Percentiles rank a stretch among this genome's conserved stretches.
phyloP scores from a whole-genome alignment of 306 rosid species.

The Gynostemma pentaphyllum region DNA sequence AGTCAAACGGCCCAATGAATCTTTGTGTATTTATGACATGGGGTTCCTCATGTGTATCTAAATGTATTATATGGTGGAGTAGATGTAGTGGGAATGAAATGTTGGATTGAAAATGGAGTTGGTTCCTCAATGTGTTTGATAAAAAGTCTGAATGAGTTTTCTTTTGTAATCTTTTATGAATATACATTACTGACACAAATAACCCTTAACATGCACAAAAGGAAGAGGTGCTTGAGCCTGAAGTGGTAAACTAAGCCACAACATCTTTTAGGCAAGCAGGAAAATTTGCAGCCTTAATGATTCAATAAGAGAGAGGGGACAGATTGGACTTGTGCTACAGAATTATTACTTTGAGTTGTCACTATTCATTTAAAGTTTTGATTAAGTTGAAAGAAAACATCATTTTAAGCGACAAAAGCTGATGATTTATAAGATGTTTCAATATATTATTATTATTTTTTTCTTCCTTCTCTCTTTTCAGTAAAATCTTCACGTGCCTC shows the following conservation, averaged over 20 bases:
- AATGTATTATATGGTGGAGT: neutral
- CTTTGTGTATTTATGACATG: neutral
- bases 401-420: conserved; percentile 19
- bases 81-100: neutral
- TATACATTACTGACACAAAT: conserved; percentile 2
- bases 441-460: neutral
- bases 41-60: neutral
- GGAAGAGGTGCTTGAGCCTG: neutral
- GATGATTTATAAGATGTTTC: conserved; percentile 16
- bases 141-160: neutral
- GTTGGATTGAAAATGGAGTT: neutral
- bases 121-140: neutral
- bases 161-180: neutral
- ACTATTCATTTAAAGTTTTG: conserved; percentile 13
- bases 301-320: conserved; percentile 5
- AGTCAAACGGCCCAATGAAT: too few relatives aligned
- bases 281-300: conserved; percentile 14
- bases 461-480: conserved; percentile 16
- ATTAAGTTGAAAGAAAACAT: conserved; percentile 25
- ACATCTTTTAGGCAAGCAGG: neutral
- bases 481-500: conserved; percentile 11
- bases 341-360: conserved; percentile 21
- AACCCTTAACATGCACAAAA: neutral
- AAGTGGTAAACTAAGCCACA: conserved; percentile 1
- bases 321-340: conserved; percentile 19